Evolutionary conservation across 1,284 basidiomycete genomes (phyloP).

Genomic region (Austroboletus novae-zelandiae): DNA sequence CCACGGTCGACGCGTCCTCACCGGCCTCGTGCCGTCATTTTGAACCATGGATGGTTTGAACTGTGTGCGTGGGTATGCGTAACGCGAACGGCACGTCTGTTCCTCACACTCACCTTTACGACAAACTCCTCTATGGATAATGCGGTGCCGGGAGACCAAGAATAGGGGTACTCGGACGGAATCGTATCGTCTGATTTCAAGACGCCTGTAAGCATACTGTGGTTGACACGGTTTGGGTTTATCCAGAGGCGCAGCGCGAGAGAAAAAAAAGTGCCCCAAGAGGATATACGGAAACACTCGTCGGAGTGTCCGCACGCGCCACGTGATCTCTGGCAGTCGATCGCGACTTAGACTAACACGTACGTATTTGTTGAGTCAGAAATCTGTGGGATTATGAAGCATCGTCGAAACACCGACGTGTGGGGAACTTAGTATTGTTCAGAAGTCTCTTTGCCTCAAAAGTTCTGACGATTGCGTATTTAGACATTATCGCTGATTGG

Average conservation of each 20-base stretch:
- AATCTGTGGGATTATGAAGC: too few relatives aligned
- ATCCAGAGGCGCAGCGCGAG: not conserved
- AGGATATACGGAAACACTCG: too few relatives aligned
- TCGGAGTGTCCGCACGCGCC: not conserved
- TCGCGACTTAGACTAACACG: not conserved
- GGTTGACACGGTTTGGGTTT: not conserved
- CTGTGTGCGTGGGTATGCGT: constrained; percentile 31
- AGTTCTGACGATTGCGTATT: too few relatives aligned
- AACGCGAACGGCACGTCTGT: not conserved
- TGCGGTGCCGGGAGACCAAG: constrained; percentile 23
- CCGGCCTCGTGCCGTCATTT: constrained; percentile 70
- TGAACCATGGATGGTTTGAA: constrained; percentile 73
- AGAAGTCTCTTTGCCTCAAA: too few relatives aligned
- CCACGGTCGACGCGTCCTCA: constrained; percentile 30
- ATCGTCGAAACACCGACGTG: too few relatives aligned
- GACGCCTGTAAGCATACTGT: constrained; percentile 14
- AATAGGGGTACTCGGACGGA: constrained; percentile 17
- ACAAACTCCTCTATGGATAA: constrained; percentile 22
- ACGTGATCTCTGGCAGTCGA: not conserved
- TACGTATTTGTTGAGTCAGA: too few relatives aligned
- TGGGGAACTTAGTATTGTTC: too few relatives aligned
- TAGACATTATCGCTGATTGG: too few relatives aligned
- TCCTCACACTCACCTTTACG: constrained; percentile 17
- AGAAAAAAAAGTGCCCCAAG: not conserved
- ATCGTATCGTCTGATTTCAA: constrained; percentile 14